Evolutionary conservation across 208 protist genomes (phyloP), one percentile per base, ranked within the genome.

Genomic region (Novymonas esmeraldas): DNA sequence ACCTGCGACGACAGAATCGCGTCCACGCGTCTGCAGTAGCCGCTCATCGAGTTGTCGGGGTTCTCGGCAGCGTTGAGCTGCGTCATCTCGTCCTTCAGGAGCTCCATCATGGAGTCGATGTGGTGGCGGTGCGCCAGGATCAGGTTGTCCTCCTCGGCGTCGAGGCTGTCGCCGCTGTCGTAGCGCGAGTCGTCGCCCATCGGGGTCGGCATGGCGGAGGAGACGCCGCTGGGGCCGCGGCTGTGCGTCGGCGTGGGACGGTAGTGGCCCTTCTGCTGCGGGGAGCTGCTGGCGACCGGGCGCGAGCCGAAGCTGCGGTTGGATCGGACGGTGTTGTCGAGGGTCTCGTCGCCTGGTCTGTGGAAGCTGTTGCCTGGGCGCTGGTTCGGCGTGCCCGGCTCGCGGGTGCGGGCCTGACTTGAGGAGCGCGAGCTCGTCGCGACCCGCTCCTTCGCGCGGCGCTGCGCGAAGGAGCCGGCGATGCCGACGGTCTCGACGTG

Each of bases 101-200:
- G 58, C 61, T 95, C 84, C 91, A 97, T 98, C 79, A 98, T 94
- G 41, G 84, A 85, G 60, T 98, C 90, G 59, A 98, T 96, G 70
- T 98, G 94, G 46, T 92, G 85, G 24, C 94, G 84, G 55, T 98
- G 96, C 7, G 82, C 80, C 2, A 85, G 46, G 48, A 98, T 96
- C 10, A 98, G 67, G 41, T 95, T 89, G 49, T 98, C 92, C 67
- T 98, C 91, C 66, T 98, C 91, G 14, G 81, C 84, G 56, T 92
- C 89, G 48, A 98, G 79, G 68, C 93, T 89, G 67, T 97, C 86
- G 7, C 51, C 72, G 70, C 84, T 90, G 36, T 80, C 81, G 28
- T 85, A 85, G 28, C 72, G 71, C 16, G 85, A 81, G 58, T 86
- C 77, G 56, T 92, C 76, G 11, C 64, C 76, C 42, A 69, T 61